These are phyloP conservation scores for Pseudogymnoascus sp. DNA, from an alignment of 2,329 filamentous ascomycete genomes.

Conservation along the genomic window DNA sequence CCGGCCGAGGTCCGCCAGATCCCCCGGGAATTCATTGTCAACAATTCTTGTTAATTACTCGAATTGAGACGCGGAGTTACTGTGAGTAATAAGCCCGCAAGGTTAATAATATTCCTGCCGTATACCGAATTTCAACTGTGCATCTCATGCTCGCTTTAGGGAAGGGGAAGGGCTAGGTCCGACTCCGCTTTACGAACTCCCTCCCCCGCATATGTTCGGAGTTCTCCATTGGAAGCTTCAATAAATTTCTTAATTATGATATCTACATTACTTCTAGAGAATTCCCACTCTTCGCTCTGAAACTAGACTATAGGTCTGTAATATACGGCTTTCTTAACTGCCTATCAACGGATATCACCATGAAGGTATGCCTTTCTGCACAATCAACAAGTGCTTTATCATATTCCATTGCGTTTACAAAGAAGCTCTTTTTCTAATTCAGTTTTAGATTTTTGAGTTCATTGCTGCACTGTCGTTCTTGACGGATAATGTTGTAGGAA, in stretches of 20 bases:
- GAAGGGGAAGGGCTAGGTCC: not conserved
- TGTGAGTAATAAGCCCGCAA: not conserved
- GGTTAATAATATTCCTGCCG: not conserved
- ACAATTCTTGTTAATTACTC: not conserved
- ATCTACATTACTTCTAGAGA: not conserved
- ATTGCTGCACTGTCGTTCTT: not conserved
- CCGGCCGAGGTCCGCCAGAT: not conserved
- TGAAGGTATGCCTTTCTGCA: not conserved
- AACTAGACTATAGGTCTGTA: not conserved
- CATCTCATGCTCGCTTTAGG: not conserved
- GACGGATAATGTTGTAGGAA: constrained; percentile 5
- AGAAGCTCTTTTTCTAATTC: not conserved
- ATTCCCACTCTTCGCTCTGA: not conserved
- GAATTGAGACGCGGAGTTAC: not conserved
- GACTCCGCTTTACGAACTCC: not conserved
- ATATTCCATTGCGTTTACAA: not conserved
- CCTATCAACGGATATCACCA: not conserved
- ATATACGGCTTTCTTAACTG: not conserved
- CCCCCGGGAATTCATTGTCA: not conserved
- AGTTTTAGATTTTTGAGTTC: not conserved
- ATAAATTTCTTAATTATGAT: not conserved
- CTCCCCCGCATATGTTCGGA: not conserved
- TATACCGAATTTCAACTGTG: not conserved
- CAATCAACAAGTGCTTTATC: not conserved
- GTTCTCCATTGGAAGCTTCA: not conserved